Percentiles rank a stretch among this genome's conserved stretches.
Conservation (phyloP, 2,329 filamentous ascomycete genomes). For the Blastomyces gilchristii region DNA sequence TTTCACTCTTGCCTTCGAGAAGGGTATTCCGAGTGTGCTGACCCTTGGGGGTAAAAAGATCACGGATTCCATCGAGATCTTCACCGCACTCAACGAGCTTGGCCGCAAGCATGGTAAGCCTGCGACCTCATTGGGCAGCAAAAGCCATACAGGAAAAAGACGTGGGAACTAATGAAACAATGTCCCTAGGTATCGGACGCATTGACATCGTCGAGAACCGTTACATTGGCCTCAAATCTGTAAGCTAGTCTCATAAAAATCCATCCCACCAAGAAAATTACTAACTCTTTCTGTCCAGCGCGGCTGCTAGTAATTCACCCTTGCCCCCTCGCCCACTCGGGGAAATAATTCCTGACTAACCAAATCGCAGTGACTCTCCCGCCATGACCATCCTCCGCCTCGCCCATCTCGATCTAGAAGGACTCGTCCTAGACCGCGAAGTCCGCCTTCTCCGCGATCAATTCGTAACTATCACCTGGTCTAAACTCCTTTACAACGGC, state of each 20-base stretch:
- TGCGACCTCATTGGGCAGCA: background rate
- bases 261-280: constrained; percentile 46
- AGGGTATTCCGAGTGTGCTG: constrained; percentile 19
- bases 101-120: constrained; percentile 15
- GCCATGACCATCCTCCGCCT: constrained; percentile 47
- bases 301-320: constrained; percentile 14
- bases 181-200: constrained; percentile 51
- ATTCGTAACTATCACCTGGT: constrained; percentile 51
- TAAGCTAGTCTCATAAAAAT: constrained; percentile 9
- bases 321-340: background rate
- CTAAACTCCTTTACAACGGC: constrained; percentile 49
- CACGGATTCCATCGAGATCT: constrained; percentile 15
- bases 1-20: constrained; percentile 19
- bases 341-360: background rate
- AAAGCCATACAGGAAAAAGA: background rate
- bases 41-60: constrained; percentile 11
- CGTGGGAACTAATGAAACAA: background rate
- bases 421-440: constrained; percentile 53
- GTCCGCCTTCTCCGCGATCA: constrained; percentile 56
- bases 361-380: constrained; percentile 34
- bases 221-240: constrained; percentile 57
- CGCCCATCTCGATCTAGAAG: constrained; percentile 54
- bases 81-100: constrained; percentile 15
- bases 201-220: constrained; percentile 70
- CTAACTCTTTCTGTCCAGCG: constrained; percentile 25